Conservation (phyloP, 2,329 filamentous ascomycete species). For the Rhynchosporium secalis region DNA sequence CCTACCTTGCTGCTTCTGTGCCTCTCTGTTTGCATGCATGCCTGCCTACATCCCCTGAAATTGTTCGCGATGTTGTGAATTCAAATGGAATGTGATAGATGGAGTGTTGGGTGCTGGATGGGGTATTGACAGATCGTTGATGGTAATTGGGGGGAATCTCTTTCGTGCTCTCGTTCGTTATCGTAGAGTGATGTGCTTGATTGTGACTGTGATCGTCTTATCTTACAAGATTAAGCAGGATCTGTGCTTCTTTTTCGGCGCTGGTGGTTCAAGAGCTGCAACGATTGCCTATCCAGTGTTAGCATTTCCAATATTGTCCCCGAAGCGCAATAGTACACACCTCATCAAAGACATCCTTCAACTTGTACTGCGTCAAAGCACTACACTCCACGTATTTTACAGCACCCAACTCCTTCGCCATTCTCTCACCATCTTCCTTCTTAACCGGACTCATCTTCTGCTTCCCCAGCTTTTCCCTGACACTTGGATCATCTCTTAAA, state of each 20-base stretch:
- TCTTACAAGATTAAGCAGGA: constrained; percentile 68
- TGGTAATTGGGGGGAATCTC: background rate
- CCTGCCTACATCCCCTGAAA: background rate
- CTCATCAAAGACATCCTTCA: constrained; percentile 99
- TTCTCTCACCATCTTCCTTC: constrained; percentile 89
- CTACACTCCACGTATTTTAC: constrained; percentile 99
- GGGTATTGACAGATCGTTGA: constrained; percentile 9
- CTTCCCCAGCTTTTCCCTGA: constrained; percentile 87
- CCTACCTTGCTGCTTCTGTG: background rate
- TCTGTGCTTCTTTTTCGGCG: constrained; percentile 73
- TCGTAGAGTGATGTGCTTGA: background rate
- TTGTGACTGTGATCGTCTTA: background rate
- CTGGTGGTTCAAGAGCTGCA: constrained; percentile 85
- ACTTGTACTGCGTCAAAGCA: constrained; percentile 94
- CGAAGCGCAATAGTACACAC: constrained; percentile 50
- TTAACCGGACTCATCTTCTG: constrained; percentile 94
- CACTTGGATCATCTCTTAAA: constrained; percentile 83
- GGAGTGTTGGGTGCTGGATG: background rate
- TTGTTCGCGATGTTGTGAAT: background rate
- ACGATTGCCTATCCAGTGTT: constrained; percentile 74
- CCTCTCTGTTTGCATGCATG: background rate
- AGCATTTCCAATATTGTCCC: background rate
- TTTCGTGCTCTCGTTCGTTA: constrained; percentile 1
- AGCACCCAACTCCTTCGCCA: constrained; percentile 96
- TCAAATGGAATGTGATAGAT: background rate